These are phyloP conservation scores for Mucor velutinosus DNA, from an alignment of 371 early-diverging fungal genomes.

Conservation along the genomic window DNA sequence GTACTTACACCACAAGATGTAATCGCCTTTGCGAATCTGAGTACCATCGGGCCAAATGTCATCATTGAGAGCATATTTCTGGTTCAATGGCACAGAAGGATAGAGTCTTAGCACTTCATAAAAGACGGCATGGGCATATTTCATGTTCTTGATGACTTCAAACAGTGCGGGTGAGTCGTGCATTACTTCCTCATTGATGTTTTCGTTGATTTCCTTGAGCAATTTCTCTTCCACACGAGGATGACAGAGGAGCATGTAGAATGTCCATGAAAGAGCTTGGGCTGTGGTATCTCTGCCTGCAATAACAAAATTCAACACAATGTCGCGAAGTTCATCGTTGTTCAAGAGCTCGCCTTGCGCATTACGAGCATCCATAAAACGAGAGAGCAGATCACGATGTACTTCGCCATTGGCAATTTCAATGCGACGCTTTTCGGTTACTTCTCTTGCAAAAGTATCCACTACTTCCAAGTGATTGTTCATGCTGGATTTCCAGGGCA, in stretches of 20 bases:
- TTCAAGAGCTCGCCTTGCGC: slow-evolving; percentile 53
- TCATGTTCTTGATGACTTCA: slow-evolving; percentile 53
- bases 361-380: slow-evolving; percentile 62
- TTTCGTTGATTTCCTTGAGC: slow-evolving; percentile 54
- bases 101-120: slow-evolving; percentile 74
- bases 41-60: slow-evolving; percentile 74
- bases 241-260: slow-evolving; percentile 58
- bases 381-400: slow-evolving; percentile 58
- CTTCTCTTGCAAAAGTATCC: slow-evolving; percentile 50
- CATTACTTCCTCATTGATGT: slow-evolving; percentile 32
- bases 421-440: slow-evolving; percentile 44
- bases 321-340: slow-evolving; percentile 63
- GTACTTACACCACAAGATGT: slow-evolving; percentile 43
- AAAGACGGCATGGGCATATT: slow-evolving; percentile 60
- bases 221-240: slow-evolving; percentile 58
- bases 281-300: slow-evolving; percentile 74
- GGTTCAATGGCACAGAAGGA: slow-evolving; percentile 72
- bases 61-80: slow-evolving; percentile 68
- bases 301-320: slow-evolving; percentile 73
- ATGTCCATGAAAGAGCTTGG: slow-evolving; percentile 74
- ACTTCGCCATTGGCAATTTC: slow-evolving; percentile 45
- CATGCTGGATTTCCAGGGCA: slow-evolving; percentile 43
- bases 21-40: slow-evolving; percentile 58
- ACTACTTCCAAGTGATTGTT: slow-evolving; percentile 47
- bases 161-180: slow-evolving; percentile 35